A percentile compares a stretch with the other conserved stretches of the same genome.
phyloP scores from a whole-genome alignment of 2,329 filamentous ascomycete species.

The Sporothrix mexicana region DNA sequence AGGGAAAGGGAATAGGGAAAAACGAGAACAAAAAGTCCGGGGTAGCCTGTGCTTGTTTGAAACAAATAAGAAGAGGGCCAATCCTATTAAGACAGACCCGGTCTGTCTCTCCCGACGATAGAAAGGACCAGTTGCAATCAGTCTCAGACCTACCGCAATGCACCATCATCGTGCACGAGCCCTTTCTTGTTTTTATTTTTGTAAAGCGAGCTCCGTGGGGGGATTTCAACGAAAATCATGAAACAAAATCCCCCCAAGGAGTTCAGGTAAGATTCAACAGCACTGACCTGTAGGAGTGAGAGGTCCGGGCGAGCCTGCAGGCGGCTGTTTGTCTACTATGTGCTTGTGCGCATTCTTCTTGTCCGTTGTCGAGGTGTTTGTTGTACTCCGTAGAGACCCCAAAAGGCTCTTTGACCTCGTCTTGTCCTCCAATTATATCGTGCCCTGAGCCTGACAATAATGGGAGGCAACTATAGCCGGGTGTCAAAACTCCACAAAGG shows the following conservation, averaged over 20 bases:
- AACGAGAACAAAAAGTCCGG: slow-evolving; percentile 4
- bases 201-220: background rate
- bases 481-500: background rate
- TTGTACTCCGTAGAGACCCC: background rate
- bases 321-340: background rate
- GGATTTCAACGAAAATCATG: background rate
- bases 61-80: slow-evolving; percentile 1
- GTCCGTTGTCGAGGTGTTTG: background rate
- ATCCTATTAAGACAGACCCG: slow-evolving; percentile 2
- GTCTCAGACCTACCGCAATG: background rate
- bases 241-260: slow-evolving; percentile 3
- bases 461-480: slow-evolving; percentile 10
- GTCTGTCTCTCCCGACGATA: background rate
- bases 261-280: background rate
- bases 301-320: slow-evolving; percentile 22
- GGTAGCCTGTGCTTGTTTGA: slow-evolving; percentile 13
- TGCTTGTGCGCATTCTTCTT: background rate
- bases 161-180: background rate
- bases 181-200: background rate
- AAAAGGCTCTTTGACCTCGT: slow-evolving; percentile 24
- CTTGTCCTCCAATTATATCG: slow-evolving; percentile 1
- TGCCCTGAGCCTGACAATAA: background rate
- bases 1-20: background rate
- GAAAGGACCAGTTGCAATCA: background rate
- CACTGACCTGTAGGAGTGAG: slow-evolving; percentile 11